Conservation (phyloP, 495 filamentous ascomycete species). For the Echria macrotheca region DNA sequence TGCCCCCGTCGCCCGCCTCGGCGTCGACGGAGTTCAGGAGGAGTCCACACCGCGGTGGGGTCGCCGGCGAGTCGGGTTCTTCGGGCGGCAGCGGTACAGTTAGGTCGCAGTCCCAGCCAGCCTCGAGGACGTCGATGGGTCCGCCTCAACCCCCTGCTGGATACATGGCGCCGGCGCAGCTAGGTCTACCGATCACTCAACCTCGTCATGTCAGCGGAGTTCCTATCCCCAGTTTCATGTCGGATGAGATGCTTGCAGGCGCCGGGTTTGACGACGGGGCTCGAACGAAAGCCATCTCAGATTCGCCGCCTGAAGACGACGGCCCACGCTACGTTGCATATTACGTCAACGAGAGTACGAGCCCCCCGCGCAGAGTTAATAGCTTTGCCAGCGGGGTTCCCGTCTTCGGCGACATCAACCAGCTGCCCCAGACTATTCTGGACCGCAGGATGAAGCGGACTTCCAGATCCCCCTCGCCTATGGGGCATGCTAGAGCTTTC, state of each 20-base stretch:
- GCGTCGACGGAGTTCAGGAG: constrained; percentile 42
- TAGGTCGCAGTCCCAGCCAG: constrained; percentile 54
- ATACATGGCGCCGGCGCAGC: too few relatives aligned
- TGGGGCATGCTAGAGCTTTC: constrained; percentile 41
- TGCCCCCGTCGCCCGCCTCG: constrained; percentile 40
- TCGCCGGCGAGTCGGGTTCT: constrained; percentile 32
- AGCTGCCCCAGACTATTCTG: constrained; percentile 43
- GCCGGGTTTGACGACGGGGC: constrained; percentile 34
- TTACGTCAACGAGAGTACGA: constrained; percentile 33
- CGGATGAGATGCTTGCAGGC: constrained; percentile 41
- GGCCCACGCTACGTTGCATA: constrained; percentile 34
- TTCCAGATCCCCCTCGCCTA: constrained; percentile 51
- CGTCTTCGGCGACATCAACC: constrained; percentile 39
- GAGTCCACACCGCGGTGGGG: constrained; percentile 43
- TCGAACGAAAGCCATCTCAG: constrained; percentile 24
- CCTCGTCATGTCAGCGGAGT: constrained; percentile 37
- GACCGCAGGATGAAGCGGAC: constrained; percentile 45
- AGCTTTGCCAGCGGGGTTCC: constrained; percentile 33
- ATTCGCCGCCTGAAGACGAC: constrained; percentile 38
- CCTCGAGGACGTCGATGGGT: constrained; percentile 37
- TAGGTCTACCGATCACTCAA: too few relatives aligned
- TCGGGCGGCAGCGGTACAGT: constrained; percentile 38
- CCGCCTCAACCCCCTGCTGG: constrained; percentile 11
- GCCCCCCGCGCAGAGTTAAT: constrained; percentile 28
- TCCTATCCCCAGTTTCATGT: constrained; percentile 42